Conservation (phyloP, 2,329 filamentous ascomycete species). For the Pseudogymnoascus sp. region DNA sequence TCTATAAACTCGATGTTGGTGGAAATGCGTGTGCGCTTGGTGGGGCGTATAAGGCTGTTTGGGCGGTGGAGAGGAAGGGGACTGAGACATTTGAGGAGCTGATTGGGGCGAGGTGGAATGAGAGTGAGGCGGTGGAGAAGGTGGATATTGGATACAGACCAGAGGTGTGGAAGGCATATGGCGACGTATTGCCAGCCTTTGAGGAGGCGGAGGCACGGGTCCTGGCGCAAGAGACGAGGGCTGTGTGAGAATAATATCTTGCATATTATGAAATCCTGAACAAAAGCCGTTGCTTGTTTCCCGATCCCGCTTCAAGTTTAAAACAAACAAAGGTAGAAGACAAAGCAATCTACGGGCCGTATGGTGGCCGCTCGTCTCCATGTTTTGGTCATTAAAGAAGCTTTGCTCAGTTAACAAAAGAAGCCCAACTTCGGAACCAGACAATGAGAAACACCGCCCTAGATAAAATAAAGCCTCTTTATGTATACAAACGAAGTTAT, state of each 20-base stretch:
- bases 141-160: slow-evolving; percentile 74
- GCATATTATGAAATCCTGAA: not conserved
- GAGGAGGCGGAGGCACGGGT: slow-evolving; percentile 64
- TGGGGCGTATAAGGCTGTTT: slow-evolving; percentile 91
- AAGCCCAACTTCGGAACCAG: not conserved
- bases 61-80: slow-evolving; percentile 64
- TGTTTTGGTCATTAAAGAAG: not conserved
- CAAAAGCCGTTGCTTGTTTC: not conserved
- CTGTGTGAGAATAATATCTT: not conserved
- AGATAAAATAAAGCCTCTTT: not conserved
- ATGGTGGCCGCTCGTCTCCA: not conserved
- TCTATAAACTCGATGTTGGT: slow-evolving; percentile 88
- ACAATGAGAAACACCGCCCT: not conserved
- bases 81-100: slow-evolving; percentile 81
- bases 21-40: slow-evolving; percentile 92
- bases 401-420: not conserved
- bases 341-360: not conserved
- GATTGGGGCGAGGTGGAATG: slow-evolving; percentile 75
- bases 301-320: not conserved
- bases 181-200: slow-evolving; percentile 66
- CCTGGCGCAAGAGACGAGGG: slow-evolving; percentile 35
- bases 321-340: not conserved
- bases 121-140: slow-evolving; percentile 72
- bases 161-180: slow-evolving; percentile 70
- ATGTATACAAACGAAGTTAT: not conserved